phyloP scores from a whole-genome alignment of 768 basidiomycete species.

The Termitomyces sp. region DNA sequence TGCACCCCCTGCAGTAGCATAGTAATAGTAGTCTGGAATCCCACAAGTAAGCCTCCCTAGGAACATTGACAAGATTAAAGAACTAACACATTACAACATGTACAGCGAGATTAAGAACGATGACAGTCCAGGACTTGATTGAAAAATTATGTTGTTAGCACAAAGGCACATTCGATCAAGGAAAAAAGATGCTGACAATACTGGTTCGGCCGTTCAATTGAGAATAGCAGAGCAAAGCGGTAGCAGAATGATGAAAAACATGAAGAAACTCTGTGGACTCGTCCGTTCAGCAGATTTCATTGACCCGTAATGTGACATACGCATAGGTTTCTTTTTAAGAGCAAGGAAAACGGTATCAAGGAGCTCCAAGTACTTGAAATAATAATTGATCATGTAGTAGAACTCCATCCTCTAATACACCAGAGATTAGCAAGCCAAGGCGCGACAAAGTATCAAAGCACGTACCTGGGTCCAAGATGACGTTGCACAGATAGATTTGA shows the following conservation, averaged over 20 bases:
- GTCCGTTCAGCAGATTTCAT: slow-evolving; percentile 9
- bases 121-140: slow-evolving; percentile 90
- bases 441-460: slow-evolving; percentile 15
- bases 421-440: not conserved
- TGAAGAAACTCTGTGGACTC: slow-evolving; percentile 78
- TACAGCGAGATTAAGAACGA: slow-evolving; percentile 82
- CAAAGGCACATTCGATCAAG: not conserved
- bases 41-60: not conserved
- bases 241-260: slow-evolving; percentile 99
- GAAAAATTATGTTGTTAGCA: slow-evolving; percentile 3
- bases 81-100: slow-evolving; percentile 97
- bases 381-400: slow-evolving; percentile 99
- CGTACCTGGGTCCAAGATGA: slow-evolving; percentile 84
- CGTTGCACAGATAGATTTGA: slow-evolving; percentile 71
- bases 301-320: slow-evolving; percentile 37
- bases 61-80: not conserved
- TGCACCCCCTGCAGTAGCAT: slow-evolving; percentile 93
- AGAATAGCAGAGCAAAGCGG: slow-evolving; percentile 89
- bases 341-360: slow-evolving; percentile 96
- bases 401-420: slow-evolving; percentile 78
- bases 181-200: slow-evolving; percentile 53
- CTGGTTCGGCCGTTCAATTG: slow-evolving; percentile 94
- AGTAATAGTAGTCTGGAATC: slow-evolving; percentile 92
- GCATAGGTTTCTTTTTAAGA: slow-evolving; percentile 96
- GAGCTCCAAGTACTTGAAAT: slow-evolving; percentile 96